These are phyloP conservation scores for Leishmania aethiopica DNA, from an alignment of 208 protist species.

Conservation along the genomic window DNA sequence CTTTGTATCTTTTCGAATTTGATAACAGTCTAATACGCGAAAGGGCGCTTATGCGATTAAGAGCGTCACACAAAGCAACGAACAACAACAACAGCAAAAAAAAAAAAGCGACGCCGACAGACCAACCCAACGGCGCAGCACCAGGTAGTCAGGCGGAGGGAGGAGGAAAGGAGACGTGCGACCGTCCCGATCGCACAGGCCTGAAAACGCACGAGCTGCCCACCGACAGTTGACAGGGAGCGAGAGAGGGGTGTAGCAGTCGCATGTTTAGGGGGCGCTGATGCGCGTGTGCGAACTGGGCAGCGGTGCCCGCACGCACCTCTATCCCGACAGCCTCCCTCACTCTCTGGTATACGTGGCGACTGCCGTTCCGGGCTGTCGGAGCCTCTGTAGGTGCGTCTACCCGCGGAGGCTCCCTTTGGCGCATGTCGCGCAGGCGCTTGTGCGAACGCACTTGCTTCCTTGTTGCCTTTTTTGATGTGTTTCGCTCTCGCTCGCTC, in stretches of 20 bases:
- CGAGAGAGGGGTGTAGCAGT: background rate
- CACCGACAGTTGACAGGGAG: background rate
- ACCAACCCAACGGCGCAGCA: background rate
- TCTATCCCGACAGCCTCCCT: background rate
- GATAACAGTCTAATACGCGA: slow-evolving; percentile 1
- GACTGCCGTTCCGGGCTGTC: background rate
- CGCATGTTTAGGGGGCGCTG: background rate
- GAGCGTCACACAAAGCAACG: background rate
- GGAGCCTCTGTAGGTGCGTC: background rate
- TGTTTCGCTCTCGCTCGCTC: background rate
- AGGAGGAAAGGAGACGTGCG: background rate
- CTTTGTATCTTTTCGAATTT: background rate
- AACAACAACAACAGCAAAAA: background rate
- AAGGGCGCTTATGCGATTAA: background rate
- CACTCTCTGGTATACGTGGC: background rate
- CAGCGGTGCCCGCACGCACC: background rate
- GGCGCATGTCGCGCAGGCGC: background rate
- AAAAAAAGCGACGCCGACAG: background rate
- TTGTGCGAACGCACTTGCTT: background rate
- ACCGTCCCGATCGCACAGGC: background rate
- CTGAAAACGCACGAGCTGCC: background rate
- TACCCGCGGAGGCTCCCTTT: background rate
- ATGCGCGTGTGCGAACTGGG: background rate
- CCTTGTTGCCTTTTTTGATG: background rate
- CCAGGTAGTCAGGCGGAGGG: background rate